Evolutionary conservation across 495 filamentous ascomycete genomes (phyloP).

Genomic region (Penicillium coprophilum): DNA sequence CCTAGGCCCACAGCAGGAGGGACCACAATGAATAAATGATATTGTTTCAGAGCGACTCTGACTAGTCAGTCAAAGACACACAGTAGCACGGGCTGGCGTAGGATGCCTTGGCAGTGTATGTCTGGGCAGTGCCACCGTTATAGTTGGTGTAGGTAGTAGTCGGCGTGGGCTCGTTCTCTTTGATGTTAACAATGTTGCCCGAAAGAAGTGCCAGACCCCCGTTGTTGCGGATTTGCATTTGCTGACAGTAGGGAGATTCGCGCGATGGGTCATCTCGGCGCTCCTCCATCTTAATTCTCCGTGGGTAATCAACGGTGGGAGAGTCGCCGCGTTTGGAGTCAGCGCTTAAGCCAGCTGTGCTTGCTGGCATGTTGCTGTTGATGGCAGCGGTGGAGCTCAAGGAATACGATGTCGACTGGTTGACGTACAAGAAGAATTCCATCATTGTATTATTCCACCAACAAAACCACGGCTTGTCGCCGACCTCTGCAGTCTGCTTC

Average conservation of each 20-base stretch:
- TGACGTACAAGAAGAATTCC: conserved; percentile 78
- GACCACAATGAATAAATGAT: conserved; percentile 25
- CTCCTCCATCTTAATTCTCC: conserved; percentile 78
- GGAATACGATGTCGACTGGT: conserved; percentile 49
- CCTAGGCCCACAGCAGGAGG: conserved; percentile 19
- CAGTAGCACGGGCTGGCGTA: conserved; percentile 47
- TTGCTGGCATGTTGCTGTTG: conserved; percentile 21
- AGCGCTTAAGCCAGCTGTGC: conserved; percentile 18
- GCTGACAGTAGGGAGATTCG: conserved; percentile 62
- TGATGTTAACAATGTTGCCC: conserved; percentile 54
- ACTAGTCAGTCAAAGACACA: conserved; percentile 40
- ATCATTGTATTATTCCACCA: conserved; percentile 81
- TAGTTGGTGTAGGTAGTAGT: conserved; percentile 36
- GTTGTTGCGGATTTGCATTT: conserved; percentile 62
- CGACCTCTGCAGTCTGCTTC: conserved; percentile 52
- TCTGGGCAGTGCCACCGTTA: conserved; percentile 29
- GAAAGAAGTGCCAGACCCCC: conserved; percentile 46
- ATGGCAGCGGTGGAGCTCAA: conserved; percentile 31
- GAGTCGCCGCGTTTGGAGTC: conserved; percentile 22
- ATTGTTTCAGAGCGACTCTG: conserved; percentile 21
- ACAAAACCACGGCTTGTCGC: conserved; percentile 82
- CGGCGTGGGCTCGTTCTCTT: conserved; percentile 55
- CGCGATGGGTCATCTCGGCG: conserved; percentile 53
- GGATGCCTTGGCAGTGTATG: conserved; percentile 42
- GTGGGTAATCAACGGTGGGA: conserved; percentile 55